These are phyloP conservation scores for Talaromyces proteolyticus DNA, from an alignment of 495 filamentous ascomycete genomes.

Conservation along the genomic window DNA sequence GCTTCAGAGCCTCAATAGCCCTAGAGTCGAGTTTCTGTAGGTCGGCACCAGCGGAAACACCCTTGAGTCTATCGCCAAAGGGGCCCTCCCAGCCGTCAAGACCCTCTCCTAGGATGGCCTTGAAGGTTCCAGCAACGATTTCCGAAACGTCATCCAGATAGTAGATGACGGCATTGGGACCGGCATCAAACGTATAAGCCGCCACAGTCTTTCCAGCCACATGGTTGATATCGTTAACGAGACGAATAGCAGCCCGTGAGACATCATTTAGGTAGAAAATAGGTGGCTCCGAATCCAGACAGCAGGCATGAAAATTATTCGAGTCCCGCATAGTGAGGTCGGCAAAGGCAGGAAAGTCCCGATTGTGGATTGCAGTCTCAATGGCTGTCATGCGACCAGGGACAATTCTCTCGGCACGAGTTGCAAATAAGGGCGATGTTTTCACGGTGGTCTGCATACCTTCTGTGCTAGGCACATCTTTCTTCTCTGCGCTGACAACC, in stretches of 20 bases:
- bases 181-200: slow-evolving; percentile 97
- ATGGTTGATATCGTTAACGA: slow-evolving; percentile 83
- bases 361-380: slow-evolving; percentile 68
- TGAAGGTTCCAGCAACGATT: slow-evolving; percentile 66
- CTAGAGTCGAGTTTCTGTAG: slow-evolving; percentile 47
- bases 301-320: slow-evolving; percentile 94
- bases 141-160: slow-evolving; percentile 73
- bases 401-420: slow-evolving; percentile 66
- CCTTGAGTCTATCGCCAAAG: slow-evolving; percentile 40
- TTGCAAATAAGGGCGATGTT: slow-evolving; percentile 75
- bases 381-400: slow-evolving; percentile 81
- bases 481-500: slow-evolving; percentile 88
- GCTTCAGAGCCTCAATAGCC: slow-evolving; percentile 56
- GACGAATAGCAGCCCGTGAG: slow-evolving; percentile 72
- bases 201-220: slow-evolving; percentile 66
- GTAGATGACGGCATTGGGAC: slow-evolving; percentile 95
- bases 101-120: slow-evolving; percentile 36
- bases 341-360: slow-evolving; percentile 83
- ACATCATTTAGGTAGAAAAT: slow-evolving; percentile 99
- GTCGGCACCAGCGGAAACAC: slow-evolving; percentile 39
- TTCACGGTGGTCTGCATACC: slow-evolving; percentile 96
- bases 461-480: slow-evolving; percentile 82
- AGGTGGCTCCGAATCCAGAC: slow-evolving; percentile 89
- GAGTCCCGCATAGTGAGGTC: slow-evolving; percentile 91
- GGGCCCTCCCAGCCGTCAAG: slow-evolving; percentile 59